Base-by-base conservation (phyloP, 2,329 filamentous ascomycete species). In the Sporothrix variecibatus region DNA sequence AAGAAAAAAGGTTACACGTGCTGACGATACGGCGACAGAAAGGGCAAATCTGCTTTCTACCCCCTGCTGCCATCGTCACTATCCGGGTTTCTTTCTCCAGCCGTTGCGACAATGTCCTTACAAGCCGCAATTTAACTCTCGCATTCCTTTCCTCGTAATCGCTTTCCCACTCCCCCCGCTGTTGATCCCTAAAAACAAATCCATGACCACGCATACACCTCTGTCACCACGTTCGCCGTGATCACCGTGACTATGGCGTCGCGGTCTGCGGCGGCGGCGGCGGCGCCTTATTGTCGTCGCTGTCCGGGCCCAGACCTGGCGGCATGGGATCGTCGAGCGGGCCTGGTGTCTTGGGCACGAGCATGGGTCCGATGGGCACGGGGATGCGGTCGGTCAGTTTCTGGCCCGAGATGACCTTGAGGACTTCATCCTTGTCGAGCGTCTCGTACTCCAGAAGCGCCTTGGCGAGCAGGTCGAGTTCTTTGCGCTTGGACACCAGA, bases 371-470 rank as follows among this genome's bases (percentile, higher is more conserved):
- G 72, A 86, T 82, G 26, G 89, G 86, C 75, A 89, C 85, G 75
- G 87, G 88, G 70, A 93, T 83, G 75, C 93, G 93, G 64, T 89
- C 88, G 0, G 91, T 86, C 51, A 99, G 85, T 80, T 93, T 92
- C 84, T 98, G 94, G 49, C 96, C 96, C 71, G 89, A 90, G 76
- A 99, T 91, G 6, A 98, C 93, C 85, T 93, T 94, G 82, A 95
- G 91, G 76, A 98, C 97, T 82, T 99, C 96, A 2, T 92, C 91
- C 82, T 92, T 93, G 81, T 93, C 92, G 71, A 99, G 85, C 0
- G 94, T 98, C 86, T 99, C 96, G 82, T 98, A 98, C 82, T 98
- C 92, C 46, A 99, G 90, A 11, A 99, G 87, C 6, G 95, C 96
- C 80, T 95, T 91, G 38, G 96, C 95, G 11, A 99, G 86, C 12